A percentile compares a stretch with the other conserved stretches of the same genome.
These are phyloP conservation scores for Pholiota conissans DNA, from an alignment of 768 basidiomycete species.

Conservation along the genomic window DNA sequence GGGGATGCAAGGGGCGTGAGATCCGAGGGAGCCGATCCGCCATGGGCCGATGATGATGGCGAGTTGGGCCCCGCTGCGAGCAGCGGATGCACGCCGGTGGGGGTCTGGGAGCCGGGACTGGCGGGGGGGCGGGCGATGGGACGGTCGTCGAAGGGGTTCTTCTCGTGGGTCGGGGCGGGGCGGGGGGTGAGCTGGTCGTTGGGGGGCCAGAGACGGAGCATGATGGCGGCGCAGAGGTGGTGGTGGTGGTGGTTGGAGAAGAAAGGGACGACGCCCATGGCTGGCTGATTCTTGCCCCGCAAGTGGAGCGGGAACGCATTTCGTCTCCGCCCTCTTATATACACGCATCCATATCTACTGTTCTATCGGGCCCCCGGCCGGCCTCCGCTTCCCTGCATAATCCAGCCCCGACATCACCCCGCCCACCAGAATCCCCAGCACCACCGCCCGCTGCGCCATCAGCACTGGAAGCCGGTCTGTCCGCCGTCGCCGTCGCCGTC, in stretches of 20 bases:
- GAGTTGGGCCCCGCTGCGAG: constrained; percentile 26
- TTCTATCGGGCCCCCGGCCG: constrained; percentile 20
- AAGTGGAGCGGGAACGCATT: constrained; percentile 3
- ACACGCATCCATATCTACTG: constrained; percentile 17
- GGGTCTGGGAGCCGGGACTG: constrained; percentile 23
- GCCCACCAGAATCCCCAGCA: constrained; percentile 62
- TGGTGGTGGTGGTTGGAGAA: constrained; percentile 10
- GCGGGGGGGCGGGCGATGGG: constrained; percentile 10
- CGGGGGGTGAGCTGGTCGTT: constrained; percentile 55
- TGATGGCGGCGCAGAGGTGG: constrained; percentile 23
- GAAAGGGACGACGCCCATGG: constrained; percentile 8
- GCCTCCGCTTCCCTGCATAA: constrained; percentile 28
- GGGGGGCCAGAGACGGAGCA: constrained; percentile 72
- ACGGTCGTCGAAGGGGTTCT: constrained; percentile 63
- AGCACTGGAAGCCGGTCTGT: constrained; percentile 62
- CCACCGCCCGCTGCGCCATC: constrained; percentile 43
- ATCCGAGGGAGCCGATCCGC: constrained; percentile 39
- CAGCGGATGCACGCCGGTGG: constrained; percentile 39
- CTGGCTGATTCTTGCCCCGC: constrained; percentile 12
- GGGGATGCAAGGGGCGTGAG: constrained; percentile 44
- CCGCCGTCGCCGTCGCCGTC: background rate
- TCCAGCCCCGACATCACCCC: constrained; percentile 47
- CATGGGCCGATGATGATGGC: constrained; percentile 33
- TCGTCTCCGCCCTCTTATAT: constrained; percentile 14
- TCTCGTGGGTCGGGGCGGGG: constrained; percentile 33